These are phyloP conservation scores for Oryza meridionalis DNA, from an alignment of 176 grass and related monocot genomes.

Conservation along the genomic window DNA sequence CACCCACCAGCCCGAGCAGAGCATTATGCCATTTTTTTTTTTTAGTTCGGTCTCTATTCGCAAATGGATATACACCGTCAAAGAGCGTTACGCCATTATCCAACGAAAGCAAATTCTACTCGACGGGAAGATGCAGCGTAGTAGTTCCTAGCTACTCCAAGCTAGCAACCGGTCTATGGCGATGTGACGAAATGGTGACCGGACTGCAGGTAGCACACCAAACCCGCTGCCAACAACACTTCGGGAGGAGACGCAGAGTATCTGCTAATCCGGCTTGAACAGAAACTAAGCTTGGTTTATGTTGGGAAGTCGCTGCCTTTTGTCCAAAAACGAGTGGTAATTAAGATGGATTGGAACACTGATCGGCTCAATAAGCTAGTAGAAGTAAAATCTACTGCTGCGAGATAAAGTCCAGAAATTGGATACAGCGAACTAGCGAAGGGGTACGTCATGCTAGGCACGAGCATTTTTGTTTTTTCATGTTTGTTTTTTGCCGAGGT, in stretches of 20 bases:
- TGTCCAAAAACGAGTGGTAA: background rate
- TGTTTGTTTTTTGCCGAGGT: background rate
- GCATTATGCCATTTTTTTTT: background rate
- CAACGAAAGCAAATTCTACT: background rate
- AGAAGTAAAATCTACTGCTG: background rate
- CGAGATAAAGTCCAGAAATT: background rate
- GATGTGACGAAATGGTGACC: conserved; percentile 4
- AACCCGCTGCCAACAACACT: background rate
- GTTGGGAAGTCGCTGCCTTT: background rate
- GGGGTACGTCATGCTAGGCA: background rate
- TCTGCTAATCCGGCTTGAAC: background rate
- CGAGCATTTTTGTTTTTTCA: background rate
- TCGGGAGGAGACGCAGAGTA: background rate
- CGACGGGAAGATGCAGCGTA: background rate
- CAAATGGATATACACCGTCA: no score
- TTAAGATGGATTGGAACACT: background rate
- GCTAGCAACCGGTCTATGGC: background rate
- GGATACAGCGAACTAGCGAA: background rate
- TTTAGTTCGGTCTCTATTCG: no score
- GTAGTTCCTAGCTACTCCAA: no score
- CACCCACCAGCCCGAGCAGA: background rate
- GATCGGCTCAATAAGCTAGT: background rate
- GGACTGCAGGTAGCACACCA: background rate
- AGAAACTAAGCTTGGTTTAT: background rate
- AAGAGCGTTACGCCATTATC: background rate